Evolutionary conservation across 208 protist species (phyloP), one percentile per base, ranked within the genome.

Genomic region (Trypanosoma mega): DNA sequence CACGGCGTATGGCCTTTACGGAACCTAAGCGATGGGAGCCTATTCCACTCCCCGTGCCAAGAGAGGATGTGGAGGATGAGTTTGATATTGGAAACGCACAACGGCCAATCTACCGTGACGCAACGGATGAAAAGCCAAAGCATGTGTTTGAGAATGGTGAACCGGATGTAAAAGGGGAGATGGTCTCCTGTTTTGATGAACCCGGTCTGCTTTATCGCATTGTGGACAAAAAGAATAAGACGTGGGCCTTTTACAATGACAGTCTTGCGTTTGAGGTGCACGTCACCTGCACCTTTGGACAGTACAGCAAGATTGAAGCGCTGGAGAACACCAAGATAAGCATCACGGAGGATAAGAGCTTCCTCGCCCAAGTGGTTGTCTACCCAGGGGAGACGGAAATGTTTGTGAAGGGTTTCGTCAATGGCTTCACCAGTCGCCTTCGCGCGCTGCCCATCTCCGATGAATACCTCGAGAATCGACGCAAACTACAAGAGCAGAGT

Each of bases 221-320:
- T 33, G 72, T 94, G 1, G 72, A 90, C 69, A 73, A 72, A 16
- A 74, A 72, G 48, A 76, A 77, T 30, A 87, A 87, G 61, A 85
- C 62, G 12, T 94, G 84, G 88, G 78, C 84, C 55, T 94, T 94
- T 62, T 94, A 92, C 80, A 94, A 94, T 63, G 88, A 94, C 76
- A 90, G 72, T 59, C 64, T 78, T 29, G 18, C 60, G 33, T 94
- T 82, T 56, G 82, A 92, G 68, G 74, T 92, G 26, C 77, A 86
- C 48, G 80, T 94, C 1, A 46, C 65, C 27, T 87, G 75, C 65
- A 81, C 74, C 6, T 92, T 94, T 55, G 80, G 88, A 50, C 80
- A 81, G 57, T 76, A 88, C 63, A 82, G 70, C 66, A 91, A 89
- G 55, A 52, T 94, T n/a, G 78, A 85, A 68, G 70, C 81, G 16